Evolutionary conservation across 176 grass and related monocot species (phyloP).

Genomic region (Aegilops speltoides): DNA sequence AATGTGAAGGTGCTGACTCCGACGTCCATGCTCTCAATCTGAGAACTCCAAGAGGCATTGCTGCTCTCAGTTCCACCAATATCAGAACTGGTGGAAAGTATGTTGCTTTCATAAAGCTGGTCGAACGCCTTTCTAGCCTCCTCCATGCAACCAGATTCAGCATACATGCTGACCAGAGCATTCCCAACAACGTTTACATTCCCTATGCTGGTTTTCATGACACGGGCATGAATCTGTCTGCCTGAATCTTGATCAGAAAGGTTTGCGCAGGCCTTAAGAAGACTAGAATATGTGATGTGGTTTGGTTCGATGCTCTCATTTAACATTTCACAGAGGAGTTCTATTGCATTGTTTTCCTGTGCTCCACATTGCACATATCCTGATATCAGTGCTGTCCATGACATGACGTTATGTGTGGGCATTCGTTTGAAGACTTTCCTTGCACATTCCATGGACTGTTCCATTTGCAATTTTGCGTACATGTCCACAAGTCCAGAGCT

Average conservation of each 20-base stretch:
- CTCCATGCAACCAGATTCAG: conserved; percentile 66
- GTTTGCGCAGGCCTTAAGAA: conserved; percentile 78
- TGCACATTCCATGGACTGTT: conserved; percentile 45
- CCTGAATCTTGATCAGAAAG: conserved; percentile 52
- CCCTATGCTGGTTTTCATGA: conserved; percentile 51
- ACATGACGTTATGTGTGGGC: conserved; percentile 55
- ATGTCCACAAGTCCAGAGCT: conserved; percentile 78
- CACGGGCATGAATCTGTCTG: conserved; percentile 60
- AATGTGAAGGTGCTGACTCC: conserved; percentile 73
- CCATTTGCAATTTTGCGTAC: conserved; percentile 58
- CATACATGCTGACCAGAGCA: conserved; percentile 76
- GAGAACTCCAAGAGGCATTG: conserved; percentile 30
- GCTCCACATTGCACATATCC: conserved; percentile 64
- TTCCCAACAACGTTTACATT: conserved; percentile 69
- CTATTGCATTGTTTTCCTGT: conserved; percentile 47
- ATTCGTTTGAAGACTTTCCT: conserved; percentile 57
- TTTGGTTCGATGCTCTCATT: conserved; percentile 59
- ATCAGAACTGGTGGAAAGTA: conserved; percentile 43
- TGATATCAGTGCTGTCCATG: conserved; percentile 81
- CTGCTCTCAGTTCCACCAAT: conserved; percentile 34
- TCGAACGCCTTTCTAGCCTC: conserved; percentile 57
- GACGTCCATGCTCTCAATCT: conserved; percentile 38
- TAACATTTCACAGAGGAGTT: conserved; percentile 54
- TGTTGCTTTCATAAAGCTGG: conserved; percentile 58
- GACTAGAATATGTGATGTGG: conserved; percentile 67